Base-by-base conservation (phyloP, 1,284 basidiomycete genomes). In the Marasmius fiardii region DNA sequence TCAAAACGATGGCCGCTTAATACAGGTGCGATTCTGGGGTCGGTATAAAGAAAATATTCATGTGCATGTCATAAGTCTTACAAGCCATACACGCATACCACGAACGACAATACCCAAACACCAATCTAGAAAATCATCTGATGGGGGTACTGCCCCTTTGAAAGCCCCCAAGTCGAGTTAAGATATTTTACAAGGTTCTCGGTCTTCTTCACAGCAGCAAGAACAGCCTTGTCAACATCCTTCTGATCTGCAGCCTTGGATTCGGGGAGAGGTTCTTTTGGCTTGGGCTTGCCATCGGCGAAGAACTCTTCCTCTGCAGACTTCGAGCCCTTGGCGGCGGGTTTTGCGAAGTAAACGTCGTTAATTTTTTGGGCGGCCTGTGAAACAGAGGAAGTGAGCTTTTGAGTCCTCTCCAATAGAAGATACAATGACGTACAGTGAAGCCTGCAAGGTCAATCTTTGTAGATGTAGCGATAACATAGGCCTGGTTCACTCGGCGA, bases 391-490 rank as follows among this genome's bases (percentile, higher is more conserved):
- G 55, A 34, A 6, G 61, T 64, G 45, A 54, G 45, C 48, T 52
- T 53, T 18, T 47, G 34, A 60, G 41, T 48, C 47, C 24, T 3
- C 49, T 47, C 31, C 43, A 57, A 12, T 54, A 18, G 34, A 53
- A 51, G 20, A 26, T 26, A n/a, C n/a, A 35, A 35, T 64, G 53
- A 72, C 83, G 61, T 64, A 93, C 93, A 77, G 85, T 83, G 72
- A 93, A 80, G 64, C 79, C 82, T 48, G 80, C 81, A 62, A 99
- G 75, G 66, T 98, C 92, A 67, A 99, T 77, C 79, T 92, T 95
- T 70, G 97, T 98, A 61, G 95, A 95, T 61, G 97, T 99, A 61
- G 96, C 94, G 70, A 99, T 98, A 61, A 97, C 95, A 75, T 99
- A 99, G 57, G 97, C 95, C 82, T 98, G 96, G 82, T 96, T 97